A percentile compares a stretch with the other conserved stretches of the same genome.
Evolutionary conservation across 2,329 filamentous ascomycete genomes (phyloP).

Genomic region (Hymenoscyphus fraxineus): DNA sequence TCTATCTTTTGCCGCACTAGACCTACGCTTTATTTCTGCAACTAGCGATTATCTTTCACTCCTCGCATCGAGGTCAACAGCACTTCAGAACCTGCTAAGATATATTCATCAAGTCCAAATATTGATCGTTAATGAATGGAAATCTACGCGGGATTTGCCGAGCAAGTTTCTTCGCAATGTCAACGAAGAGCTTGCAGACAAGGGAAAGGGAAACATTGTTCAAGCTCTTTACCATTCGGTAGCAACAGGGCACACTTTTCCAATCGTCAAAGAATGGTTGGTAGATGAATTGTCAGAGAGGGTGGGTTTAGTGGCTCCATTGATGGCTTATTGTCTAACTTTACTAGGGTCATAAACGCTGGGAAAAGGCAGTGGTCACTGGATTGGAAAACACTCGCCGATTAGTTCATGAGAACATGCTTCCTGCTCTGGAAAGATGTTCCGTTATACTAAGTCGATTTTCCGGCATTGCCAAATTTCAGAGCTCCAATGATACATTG

Average conservation of each 20-base stretch:
- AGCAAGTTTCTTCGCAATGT: constrained; percentile 73
- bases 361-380: constrained; percentile 81
- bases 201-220: constrained; percentile 62
- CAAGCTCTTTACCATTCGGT: constrained; percentile 80
- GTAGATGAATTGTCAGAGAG: constrained; percentile 77
- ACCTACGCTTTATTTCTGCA: constrained; percentile 76
- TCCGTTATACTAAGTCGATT: constrained; percentile 78
- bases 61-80: constrained; percentile 80
- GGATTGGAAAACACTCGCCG: constrained; percentile 75
- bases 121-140: constrained; percentile 79
- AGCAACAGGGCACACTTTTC: constrained; percentile 75
- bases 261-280: constrained; percentile 79
- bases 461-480: constrained; percentile 76
- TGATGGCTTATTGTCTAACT: constrained; percentile 16
- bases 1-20: constrained; percentile 68
- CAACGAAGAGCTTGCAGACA: constrained; percentile 68
- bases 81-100: constrained; percentile 78
- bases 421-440: constrained; percentile 82
- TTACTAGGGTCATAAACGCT: constrained; percentile 78
- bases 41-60: constrained; percentile 78
- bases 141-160: constrained; percentile 75
- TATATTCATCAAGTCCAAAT: constrained; percentile 79
- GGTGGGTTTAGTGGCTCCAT: constrained; percentile 44
- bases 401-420: constrained; percentile 79
- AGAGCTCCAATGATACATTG: constrained; percentile 62